Conservation (phyloP, 2,329 filamentous ascomycete genomes). For the Karstenula rhodostoma region DNA sequence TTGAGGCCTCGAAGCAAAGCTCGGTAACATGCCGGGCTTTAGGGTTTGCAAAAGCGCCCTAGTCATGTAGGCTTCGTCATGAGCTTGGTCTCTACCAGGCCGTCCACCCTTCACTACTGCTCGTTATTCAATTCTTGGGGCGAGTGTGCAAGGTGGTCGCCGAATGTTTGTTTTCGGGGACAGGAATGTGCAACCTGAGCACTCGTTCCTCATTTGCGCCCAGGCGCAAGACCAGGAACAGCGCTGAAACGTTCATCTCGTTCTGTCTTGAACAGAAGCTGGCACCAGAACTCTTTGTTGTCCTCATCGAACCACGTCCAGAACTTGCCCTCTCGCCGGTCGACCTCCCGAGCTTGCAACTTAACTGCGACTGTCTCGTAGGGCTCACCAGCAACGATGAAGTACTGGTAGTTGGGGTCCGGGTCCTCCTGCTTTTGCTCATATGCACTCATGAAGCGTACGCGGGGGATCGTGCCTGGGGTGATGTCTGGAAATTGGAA, state of each 20-base stretch:
- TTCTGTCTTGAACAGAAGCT: constrained; percentile 98
- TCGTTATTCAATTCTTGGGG: neutral
- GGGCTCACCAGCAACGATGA: constrained; percentile 93
- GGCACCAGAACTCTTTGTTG: constrained; percentile 95
- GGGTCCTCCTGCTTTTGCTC: constrained; percentile 93
- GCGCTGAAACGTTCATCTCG: constrained; percentile 85
- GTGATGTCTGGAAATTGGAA: constrained; percentile 93
- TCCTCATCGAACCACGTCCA: constrained; percentile 97
- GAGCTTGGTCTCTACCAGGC: constrained; percentile 1
- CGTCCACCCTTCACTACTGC: constrained; percentile 9
- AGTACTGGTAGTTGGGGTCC: constrained; percentile 92
- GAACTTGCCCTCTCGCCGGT: constrained; percentile 84
- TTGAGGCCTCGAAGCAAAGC: constrained; percentile 2
- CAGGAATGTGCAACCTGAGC: neutral
- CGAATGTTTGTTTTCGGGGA: neutral
- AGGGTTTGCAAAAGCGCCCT: neutral
- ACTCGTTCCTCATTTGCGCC: constrained; percentile 38
- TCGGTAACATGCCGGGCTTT: neutral
- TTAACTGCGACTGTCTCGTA: constrained; percentile 99
- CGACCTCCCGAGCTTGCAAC: constrained; percentile 90
- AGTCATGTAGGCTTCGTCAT: neutral
- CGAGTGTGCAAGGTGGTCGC: neutral
- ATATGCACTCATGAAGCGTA: constrained; percentile 97
- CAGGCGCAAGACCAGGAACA: constrained; percentile 69
- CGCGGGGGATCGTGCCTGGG: constrained; percentile 76